Evolutionary conservation across 2,329 filamentous ascomycete species (phyloP), one percentile per base, ranked within the genome.

Genomic region (Exophiala aquamarina): DNA sequence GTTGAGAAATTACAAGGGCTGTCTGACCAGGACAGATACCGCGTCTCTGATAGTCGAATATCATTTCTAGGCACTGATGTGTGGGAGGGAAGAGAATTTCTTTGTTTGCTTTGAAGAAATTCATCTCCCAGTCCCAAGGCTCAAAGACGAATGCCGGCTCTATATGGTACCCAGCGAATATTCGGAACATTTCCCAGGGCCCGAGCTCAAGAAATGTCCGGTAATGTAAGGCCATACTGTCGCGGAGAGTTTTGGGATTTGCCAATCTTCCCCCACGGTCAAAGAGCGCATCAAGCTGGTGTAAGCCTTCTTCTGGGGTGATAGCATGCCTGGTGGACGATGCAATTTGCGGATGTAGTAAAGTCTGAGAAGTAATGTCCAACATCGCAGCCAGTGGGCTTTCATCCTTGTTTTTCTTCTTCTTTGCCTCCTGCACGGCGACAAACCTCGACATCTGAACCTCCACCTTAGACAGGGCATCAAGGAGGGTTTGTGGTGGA

Each of bases 401-500:
- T 7, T 7, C 32, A 35, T 35, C 13, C 18, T 35, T 9, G n/a
- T 31, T 9, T 9, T n/a, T 37, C 14, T 8, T 28, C 39, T 52
- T 43, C 29, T 42, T 49, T 20, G 26, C 31, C 31, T 49, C 50
- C 34, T 39, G 40, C 7, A 38, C 46, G 18, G 46, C 46, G 35
- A 55, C 52, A 18, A 52, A 55, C 36, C 49, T 51, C 7, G 38
- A 32, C 48, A 55, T 55, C n/a, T 48, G 51, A 10, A 13, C 40
- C 29, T 55, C 49, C 8, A 55, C 52, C 20, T 50, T 52, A 8
- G 45, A 20, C 11, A 52, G 9, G 4, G 52, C 52, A 10, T 55
- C 37, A n/a, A 41, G 35, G 11, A 55, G 45, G 5, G 39, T 18
- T 21, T 36, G 31, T 19, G 49, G 39, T 5, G 42, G 29, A n/a